A percentile compares a stretch with the other conserved stretches of the same genome.
Evolutionary conservation across 441 rosid species (phyloP).

Genomic region (Mallotus japonicus): DNA sequence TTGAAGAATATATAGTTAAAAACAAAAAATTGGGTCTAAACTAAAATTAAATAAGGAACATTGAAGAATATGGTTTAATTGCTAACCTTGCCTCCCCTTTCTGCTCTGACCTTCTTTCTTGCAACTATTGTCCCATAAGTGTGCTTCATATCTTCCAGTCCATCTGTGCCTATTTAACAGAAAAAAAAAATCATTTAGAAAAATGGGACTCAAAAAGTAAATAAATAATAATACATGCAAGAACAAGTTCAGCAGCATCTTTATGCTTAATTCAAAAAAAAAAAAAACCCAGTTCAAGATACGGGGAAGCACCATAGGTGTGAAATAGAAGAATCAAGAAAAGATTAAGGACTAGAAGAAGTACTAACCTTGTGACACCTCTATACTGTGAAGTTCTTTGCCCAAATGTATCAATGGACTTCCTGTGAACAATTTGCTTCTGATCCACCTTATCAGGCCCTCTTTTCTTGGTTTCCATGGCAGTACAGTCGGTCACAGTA

Average conservation of each 20-base stretch:
- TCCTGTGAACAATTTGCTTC: slow-evolving; percentile 83
- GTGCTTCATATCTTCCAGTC: slow-evolving; percentile 99
- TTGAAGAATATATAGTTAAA: background rate
- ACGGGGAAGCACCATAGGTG: too few species aligned
- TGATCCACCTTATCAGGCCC: slow-evolving; percentile 65
- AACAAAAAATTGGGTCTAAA: slow-evolving; percentile 9
- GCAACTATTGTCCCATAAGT: slow-evolving; percentile 98
- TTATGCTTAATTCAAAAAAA: too few species aligned
- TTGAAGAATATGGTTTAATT: background rate
- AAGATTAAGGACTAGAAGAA: background rate
- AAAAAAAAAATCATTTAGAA: background rate
- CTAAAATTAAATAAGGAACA: background rate
- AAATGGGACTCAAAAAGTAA: background rate
- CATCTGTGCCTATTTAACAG: slow-evolving; percentile 71
- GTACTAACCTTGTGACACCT: slow-evolving; percentile 84
- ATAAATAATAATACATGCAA: too few species aligned
- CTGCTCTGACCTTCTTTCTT: slow-evolving; percentile 99
- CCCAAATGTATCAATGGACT: slow-evolving; percentile 96
- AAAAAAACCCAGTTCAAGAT: too few species aligned
- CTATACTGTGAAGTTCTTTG: slow-evolving; percentile 98
- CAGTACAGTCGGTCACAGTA: slow-evolving; percentile 39
- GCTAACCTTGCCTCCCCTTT: slow-evolving; percentile 93
- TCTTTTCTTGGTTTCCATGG: slow-evolving; percentile 71
- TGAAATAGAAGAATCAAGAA: background rate
- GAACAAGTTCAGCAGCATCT: too few species aligned